Percentiles rank a stretch among this genome's conserved stretches.
Evolutionary conservation across 208 protist species (phyloP).

Genomic region (Novymonas esmeraldas): DNA sequence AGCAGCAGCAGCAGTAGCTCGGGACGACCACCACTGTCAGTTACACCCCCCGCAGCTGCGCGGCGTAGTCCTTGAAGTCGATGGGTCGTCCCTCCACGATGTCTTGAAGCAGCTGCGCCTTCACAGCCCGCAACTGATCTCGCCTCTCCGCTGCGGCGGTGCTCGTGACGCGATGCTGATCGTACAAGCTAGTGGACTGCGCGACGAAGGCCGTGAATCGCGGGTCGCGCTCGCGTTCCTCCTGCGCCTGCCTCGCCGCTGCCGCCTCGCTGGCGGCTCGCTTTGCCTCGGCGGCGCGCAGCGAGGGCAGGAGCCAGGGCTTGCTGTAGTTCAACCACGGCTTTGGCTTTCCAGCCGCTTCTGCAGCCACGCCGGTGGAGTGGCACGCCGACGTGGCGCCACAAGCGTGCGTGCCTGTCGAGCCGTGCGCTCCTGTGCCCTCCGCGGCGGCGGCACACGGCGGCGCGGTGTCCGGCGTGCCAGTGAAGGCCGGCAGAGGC

Average conservation of each 20-base stretch:
- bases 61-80: conserved; percentile 25
- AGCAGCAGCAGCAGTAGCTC: too few species aligned
- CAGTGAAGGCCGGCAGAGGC: conserved; percentile 18
- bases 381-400: too few species aligned
- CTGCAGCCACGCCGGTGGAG: not conserved
- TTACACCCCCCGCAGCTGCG: conserved; percentile 4
- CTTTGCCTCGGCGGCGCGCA: conserved; percentile 43
- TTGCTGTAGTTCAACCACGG: conserved; percentile 73
- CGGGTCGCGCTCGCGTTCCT: conserved; percentile 27
- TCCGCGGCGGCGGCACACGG: not conserved
- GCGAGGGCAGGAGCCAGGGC: conserved; percentile 49
- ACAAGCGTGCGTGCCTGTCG: not conserved
- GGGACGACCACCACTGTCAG: not conserved
- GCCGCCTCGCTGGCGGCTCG: conserved; percentile 28
- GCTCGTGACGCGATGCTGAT: conserved; percentile 32
- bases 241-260: conserved; percentile 19
- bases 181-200: conserved; percentile 14
- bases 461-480: not conserved
- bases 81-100: conserved; percentile 12
- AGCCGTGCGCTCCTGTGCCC: too few species aligned
- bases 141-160: conserved; percentile 17
- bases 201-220: conserved; percentile 28
- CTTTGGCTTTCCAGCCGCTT: conserved; percentile 17
- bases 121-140: conserved; percentile 26
- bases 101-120: conserved; percentile 16